Base-by-base conservation (phyloP, 345 rosid genomes). In the Carallia brachiata region DNA sequence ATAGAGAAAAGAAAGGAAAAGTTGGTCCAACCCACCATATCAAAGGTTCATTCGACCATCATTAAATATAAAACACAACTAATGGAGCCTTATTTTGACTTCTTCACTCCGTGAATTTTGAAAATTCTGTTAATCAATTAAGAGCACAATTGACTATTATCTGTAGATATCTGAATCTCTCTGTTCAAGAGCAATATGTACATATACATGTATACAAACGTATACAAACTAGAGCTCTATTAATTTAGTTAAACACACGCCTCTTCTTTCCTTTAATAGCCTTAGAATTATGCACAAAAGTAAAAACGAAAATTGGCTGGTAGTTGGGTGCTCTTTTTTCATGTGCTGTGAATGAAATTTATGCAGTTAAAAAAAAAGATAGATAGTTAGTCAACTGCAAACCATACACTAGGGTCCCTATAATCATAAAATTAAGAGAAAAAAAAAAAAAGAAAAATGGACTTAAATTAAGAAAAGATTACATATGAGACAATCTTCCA, bases 11-110 rank as follows among this genome's bases (percentile, higher is more conserved):
- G 16, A 27, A 52, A 30, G 8, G 4, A 57, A 55, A 36, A 61
- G 70, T 56, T 68, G 74, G 77, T 77, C 68, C 74, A 67, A 70
- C 69, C 30, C 68, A 70, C 56, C 73, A 30, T 66, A 7, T 50
- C 60, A 27, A 69, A 37, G 59, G 67, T 61, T 56, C 67, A 58
- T 53, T 65, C 34, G 9, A 71, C 70, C 63, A 67, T 70, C 65
- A 72, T 64, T 28, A 66, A 72, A 57, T 67, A 72, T 62, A 53
- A 68, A 72, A 72, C 48, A 69, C 31, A 19, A 32, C 18, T n/a
- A 17, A 7, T 5, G 32, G 30, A 31, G 23, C 37, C 66, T 52
- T 40, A n/a, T 63, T 17, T 36, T 56, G 13, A 61, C 31, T 55
- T 61, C 59, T 65, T 63, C 34, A 12, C 6, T 27, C 30, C 31